Conservation (phyloP, 2,329 filamentous ascomycete species). For the Ophiostoma piceae region DNA sequence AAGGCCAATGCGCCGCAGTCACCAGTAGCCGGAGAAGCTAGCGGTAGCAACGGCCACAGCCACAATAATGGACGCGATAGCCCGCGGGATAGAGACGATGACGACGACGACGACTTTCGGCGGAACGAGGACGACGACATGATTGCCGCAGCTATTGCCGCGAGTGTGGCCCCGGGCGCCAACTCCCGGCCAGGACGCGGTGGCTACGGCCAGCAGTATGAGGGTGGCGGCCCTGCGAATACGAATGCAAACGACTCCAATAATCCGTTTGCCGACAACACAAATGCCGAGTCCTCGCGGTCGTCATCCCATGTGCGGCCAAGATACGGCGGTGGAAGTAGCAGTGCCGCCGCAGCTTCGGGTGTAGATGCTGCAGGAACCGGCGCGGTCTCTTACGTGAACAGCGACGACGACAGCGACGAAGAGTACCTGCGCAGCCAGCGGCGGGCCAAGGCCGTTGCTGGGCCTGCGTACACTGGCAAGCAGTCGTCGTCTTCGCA, state of each 20-base stretch:
- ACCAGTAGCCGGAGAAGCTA: slow-evolving; percentile 8
- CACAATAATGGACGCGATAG: slow-evolving; percentile 7
- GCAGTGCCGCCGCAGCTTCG: slow-evolving; percentile 12
- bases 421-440: slow-evolving; percentile 24
- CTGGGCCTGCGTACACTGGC: not conserved
- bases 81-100: not conserved
- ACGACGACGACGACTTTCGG: not conserved
- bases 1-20: slow-evolving; percentile 27
- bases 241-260: slow-evolving; percentile 15
- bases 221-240: not conserved
- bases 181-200: not conserved
- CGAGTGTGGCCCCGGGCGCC: slow-evolving; percentile 23
- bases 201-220: not conserved
- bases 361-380: not conserved
- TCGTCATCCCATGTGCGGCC: slow-evolving; percentile 24
- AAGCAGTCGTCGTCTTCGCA: not conserved
- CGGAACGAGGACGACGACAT: slow-evolving; percentile 24
- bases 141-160: slow-evolving; percentile 26
- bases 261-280: slow-evolving; percentile 23
- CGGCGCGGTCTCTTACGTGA: slow-evolving; percentile 9
- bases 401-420: slow-evolving; percentile 23
- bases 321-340: slow-evolving; percentile 3
- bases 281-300: slow-evolving; percentile 22
- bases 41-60: slow-evolving; percentile 18
- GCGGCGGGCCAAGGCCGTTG: slow-evolving; percentile 20